Evolutionary conservation across 257 asterid species (phyloP), one percentile per base, ranked within the genome.

Genomic region (Solanum neorickii): DNA sequence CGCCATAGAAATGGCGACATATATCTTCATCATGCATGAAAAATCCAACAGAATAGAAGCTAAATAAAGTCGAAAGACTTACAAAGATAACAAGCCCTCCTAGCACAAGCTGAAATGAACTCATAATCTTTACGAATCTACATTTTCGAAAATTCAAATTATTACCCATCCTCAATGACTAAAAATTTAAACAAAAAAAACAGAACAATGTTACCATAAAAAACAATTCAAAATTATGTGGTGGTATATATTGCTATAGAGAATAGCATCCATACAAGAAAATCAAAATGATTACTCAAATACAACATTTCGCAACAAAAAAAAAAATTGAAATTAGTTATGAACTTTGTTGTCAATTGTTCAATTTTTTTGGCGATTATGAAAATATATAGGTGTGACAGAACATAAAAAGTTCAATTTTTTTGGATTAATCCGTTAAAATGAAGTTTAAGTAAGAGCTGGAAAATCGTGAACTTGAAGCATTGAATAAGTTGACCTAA

Each of bases 1-100:
- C 87, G n/a, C 89, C 90, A 85, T 90, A 89, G 20, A 93, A 93
- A 77, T 92, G 96, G 69, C 93, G 92, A 91, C 97, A 95, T n/a
- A 95, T 86, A 82, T 96, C 98, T 49, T 96, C 99, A 33, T 92
- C 87, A 42, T 90, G 94, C 41, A 93, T 44, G 92, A 95, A 93
- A 68, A 93, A 92, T 3, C 98, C 97, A 13, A 91, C 95, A 12
- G 94, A 90, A 88, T 95, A 96, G 78, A 96, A 90, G 87, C 91
- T 92, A 5, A 88, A 92, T 49, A 96, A 90, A 87, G 93, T 93
- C 56, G 95, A 95, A 85, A 96, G 52, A 92, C 98, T 96, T 29
- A 93, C 92, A 14, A 92, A 37, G 35, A 96, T 93, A 12, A 96
- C 98, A 18, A 96, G 88, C 41, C 91, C 92, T 33, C 99, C 98